A percentile compares a stretch with the other conserved stretches of the same genome.
Conservation (phyloP, 768 basidiomycete species). For the Leucosporidium creatinivorum region DNA sequence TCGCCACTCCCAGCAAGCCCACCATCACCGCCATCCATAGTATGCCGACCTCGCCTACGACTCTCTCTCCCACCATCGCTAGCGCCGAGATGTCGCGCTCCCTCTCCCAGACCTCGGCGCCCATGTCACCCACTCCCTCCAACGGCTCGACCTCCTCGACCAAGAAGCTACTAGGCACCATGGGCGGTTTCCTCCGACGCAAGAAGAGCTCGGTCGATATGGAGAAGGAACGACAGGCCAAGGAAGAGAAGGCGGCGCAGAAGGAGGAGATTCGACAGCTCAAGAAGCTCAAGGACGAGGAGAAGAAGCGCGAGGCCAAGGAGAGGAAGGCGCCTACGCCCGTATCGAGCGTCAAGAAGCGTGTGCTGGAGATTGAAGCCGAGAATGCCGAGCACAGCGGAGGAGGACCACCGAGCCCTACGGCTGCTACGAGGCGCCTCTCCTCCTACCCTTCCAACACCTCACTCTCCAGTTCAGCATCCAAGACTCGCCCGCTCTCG, state of each 20-base stretch:
- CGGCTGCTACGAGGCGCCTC: no score
- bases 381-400: neutral
- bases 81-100: neutral
- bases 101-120: neutral
- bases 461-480: no score
- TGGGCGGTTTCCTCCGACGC: slow-evolving; percentile 14
- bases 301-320: neutral
- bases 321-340: slow-evolving; percentile 8
- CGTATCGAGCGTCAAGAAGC: slow-evolving; percentile 25
- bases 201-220: neutral
- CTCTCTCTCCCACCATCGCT: neutral
- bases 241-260: slow-evolving; percentile 3
- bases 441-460: no score
- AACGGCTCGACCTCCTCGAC: neutral
- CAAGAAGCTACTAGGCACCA: slow-evolving; percentile 6
- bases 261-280: slow-evolving; percentile 2
- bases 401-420: no score
- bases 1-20: neutral
- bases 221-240: neutral
- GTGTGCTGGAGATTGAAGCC: slow-evolving; percentile 28
- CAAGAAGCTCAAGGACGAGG: slow-evolving; percentile 11
- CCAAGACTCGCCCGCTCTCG: no score
- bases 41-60: neutral
- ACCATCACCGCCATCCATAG: neutral
- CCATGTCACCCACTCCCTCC: slow-evolving; percentile 4